A percentile compares a stretch with the other conserved stretches of the same genome.
phyloP scores from a whole-genome alignment of 202 grass and related monocot genomes.

The Panicum virgatum region DNA sequence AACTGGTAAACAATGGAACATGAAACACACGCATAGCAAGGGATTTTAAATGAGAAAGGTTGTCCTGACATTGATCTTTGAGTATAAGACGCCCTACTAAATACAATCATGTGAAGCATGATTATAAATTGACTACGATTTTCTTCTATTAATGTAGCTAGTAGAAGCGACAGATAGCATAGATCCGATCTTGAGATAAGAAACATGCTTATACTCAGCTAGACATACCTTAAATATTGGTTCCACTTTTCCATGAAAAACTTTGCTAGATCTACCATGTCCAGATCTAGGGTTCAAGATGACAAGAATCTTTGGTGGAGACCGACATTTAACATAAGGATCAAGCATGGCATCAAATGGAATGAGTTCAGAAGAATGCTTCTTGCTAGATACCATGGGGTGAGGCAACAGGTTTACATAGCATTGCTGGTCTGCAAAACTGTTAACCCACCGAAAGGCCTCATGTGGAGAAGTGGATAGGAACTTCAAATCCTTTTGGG shows the following conservation, averaged over 20 bases:
- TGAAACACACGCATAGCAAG: neutral
- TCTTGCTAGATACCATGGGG: slow-evolving; percentile 77
- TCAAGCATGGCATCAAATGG: slow-evolving; percentile 60
- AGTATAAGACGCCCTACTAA: slow-evolving; percentile 2
- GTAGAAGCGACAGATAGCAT: neutral
- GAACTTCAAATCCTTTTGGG: slow-evolving; percentile 67
- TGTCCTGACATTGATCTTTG: neutral
- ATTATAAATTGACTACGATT: slow-evolving; percentile 15
- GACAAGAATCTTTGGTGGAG: slow-evolving; percentile 76
- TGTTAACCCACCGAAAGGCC: slow-evolving; percentile 70
- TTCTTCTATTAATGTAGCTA: slow-evolving; percentile 11
- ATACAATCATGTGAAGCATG: slow-evolving; percentile 15
- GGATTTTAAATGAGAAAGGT: slow-evolving; percentile 17
- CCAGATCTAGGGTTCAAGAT: slow-evolving; percentile 87
- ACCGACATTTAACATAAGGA: slow-evolving; percentile 80
- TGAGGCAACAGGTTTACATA: slow-evolving; percentile 81
- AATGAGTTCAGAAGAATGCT: slow-evolving; percentile 66
- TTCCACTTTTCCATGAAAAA: slow-evolving; percentile 87
- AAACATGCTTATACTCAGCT: slow-evolving; percentile 28
- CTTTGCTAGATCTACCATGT: slow-evolving; percentile 88
- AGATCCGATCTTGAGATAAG: slow-evolving; percentile 25
- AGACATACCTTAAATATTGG: slow-evolving; percentile 85
- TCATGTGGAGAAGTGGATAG: slow-evolving; percentile 64
- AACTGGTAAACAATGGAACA: slow-evolving; percentile 6
- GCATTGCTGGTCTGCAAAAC: slow-evolving; percentile 87